phyloP scores from a whole-genome alignment of 768 basidiomycete species.

The Calocera cornea region DNA sequence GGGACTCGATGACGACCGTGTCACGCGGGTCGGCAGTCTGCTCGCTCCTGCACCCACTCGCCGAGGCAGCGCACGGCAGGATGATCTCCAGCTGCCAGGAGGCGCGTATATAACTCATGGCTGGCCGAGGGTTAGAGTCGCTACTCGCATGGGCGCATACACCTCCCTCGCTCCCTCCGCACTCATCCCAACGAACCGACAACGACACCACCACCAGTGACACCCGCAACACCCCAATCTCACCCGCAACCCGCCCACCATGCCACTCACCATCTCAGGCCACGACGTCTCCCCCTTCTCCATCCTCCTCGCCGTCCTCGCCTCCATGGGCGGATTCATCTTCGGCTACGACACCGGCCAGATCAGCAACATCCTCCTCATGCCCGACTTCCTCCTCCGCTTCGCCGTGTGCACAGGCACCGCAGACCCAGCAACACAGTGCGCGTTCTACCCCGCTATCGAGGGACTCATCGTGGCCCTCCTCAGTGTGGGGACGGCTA shows the following conservation, averaged over 20 bases:
- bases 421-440: slow-evolving; percentile 33
- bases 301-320: slow-evolving; percentile 51
- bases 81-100: too few relatives aligned
- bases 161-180: too few relatives aligned
- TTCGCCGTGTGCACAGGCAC: slow-evolving; percentile 41
- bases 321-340: slow-evolving; percentile 47
- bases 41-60: too few relatives aligned
- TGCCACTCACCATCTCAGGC: too few relatives aligned
- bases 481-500: slow-evolving; percentile 54
- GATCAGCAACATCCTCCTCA: slow-evolving; percentile 61
- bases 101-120: too few relatives aligned
- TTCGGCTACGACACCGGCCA: slow-evolving; percentile 53
- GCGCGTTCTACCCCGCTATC: not conserved
- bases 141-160: too few relatives aligned
- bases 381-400: slow-evolving; percentile 52
- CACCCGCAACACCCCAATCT: not conserved
- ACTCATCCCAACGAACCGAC: too few relatives aligned
- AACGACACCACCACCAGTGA: too few relatives aligned
- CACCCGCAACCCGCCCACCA: slow-evolving; percentile 9
- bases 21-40: too few relatives aligned
- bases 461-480: slow-evolving; percentile 51
- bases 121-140: too few relatives aligned
- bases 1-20: too few relatives aligned
- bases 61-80: too few relatives aligned
- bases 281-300: slow-evolving; percentile 47